Evolutionary conservation across 441 rosid species (phyloP).

Genomic region (Croton laevigatus): DNA sequence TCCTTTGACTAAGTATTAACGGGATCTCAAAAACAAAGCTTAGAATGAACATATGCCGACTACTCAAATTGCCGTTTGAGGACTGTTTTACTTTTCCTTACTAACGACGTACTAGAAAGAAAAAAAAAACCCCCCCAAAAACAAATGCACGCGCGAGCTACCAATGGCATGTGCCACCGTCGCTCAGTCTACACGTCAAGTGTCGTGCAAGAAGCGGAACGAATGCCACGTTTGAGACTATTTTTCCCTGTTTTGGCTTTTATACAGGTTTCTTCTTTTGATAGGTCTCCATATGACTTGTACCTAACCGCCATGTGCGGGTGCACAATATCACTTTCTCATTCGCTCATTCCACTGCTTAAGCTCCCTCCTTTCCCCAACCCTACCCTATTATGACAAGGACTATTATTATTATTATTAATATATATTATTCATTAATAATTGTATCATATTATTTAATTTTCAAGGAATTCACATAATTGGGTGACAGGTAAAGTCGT

Average conservation of each 20-base stretch:
- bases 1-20: background rate
- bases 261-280: slow-evolving; percentile 21
- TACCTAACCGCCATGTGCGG: slow-evolving; percentile 21
- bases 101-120: background rate
- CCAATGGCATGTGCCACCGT: slow-evolving; percentile 36
- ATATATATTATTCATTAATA: background rate
- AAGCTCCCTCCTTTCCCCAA: too few relatives aligned
- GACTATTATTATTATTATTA: too few relatives aligned
- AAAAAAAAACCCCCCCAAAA: background rate
- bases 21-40: background rate
- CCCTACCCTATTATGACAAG: background rate
- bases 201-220: slow-evolving; percentile 32
- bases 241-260: background rate
- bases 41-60: background rate
- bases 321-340: background rate
- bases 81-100: slow-evolving; percentile 29
- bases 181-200: slow-evolving; percentile 32
- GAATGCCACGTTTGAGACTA: slow-evolving; percentile 18
- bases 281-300: slow-evolving; percentile 30
- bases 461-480: slow-evolving; percentile 23
- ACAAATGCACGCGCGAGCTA: slow-evolving; percentile 31
- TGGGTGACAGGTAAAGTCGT: slow-evolving; percentile 67
- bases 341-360: slow-evolving; percentile 9
- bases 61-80: slow-evolving; percentile 24
- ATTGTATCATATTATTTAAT: background rate